These are phyloP conservation scores for Pochonia chlamydosporia DNA, from an alignment of 2,329 filamentous ascomycete species.

Conservation along the genomic window DNA sequence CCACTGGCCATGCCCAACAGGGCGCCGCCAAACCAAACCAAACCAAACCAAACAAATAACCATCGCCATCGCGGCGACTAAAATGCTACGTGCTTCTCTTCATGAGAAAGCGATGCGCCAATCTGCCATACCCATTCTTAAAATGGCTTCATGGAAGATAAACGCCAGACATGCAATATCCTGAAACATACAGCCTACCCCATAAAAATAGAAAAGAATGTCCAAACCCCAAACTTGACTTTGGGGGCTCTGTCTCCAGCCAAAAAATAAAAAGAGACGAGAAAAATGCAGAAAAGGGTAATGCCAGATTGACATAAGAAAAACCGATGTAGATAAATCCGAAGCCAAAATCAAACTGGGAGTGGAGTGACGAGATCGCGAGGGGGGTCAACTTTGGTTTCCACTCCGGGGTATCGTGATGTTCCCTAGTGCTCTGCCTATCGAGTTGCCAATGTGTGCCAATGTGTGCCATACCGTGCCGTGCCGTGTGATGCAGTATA, in stretches of 20 bases:
- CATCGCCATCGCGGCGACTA: neutral
- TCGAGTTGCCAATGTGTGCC: constrained; percentile 24
- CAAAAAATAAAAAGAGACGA: neutral
- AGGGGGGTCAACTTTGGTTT: constrained; percentile 24
- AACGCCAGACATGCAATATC: constrained; percentile 10
- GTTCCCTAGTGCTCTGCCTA: constrained; percentile 28
- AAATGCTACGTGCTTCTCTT: constrained; percentile 1
- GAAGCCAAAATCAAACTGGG: constrained; percentile 21
- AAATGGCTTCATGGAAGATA: neutral
- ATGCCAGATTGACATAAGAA: too few relatives aligned
- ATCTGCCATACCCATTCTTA: constrained; percentile 1
- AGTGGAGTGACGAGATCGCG: constrained; percentile 32
- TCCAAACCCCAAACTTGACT: neutral
- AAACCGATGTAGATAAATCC: constrained; percentile 4
- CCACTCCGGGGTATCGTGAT: constrained; percentile 36
- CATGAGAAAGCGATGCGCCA: neutral
- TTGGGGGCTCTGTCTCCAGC: neutral
- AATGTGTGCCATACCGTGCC: too few relatives aligned
- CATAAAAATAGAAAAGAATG: neutral
- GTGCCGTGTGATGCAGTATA: constrained; percentile 9
- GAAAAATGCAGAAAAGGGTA: too few relatives aligned
- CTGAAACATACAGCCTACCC: constrained; percentile 4
- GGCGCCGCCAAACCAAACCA: too few relatives aligned
- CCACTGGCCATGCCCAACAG: constrained; percentile 5
- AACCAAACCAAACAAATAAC: neutral